Evolutionary conservation across 306 rosid genomes (phyloP), one percentile per base, ranked within the genome.

Genomic region (Hippophae tibetana): DNA sequence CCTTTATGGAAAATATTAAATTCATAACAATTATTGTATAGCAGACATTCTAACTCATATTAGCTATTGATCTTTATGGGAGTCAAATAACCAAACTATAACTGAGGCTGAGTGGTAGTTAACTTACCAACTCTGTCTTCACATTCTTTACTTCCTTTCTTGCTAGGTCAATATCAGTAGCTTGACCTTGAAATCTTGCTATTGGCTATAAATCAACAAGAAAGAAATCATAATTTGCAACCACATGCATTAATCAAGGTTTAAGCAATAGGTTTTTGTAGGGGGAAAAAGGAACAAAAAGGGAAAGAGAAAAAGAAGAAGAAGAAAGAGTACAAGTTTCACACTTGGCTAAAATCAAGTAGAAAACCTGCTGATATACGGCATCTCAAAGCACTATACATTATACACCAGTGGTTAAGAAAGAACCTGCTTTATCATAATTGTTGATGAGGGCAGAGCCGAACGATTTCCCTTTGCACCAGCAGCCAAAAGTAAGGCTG

Each of bases 391-490:
- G 64, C 58, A 52, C 70, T 12, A 69, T 23, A 43, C 44, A 47
- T 64, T 13, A 67, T 23, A 43, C 44, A 47, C 13, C 45, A 58
- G 56, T 42, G 45, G 41, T 58, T 27, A 50, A 64, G 27, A 64
- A 23, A 47, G n/a, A 66, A 88, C 97, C 97, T 93, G 89, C 81
- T 84, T 93, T 48, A 86, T 84, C 99, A 88, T 93, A 73, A 88
- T 88, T 72, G 97, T 86, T 68, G 94, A 86, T 57, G 97, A 93
- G 60, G 95, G 99, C 78, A 84, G 78, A 40, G 99, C 90, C 62
- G 97, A 86, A 63, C 99, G 99, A 70, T 89, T 88, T 75, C 99
- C 97, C 78, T 66, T 84, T 45, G 94, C 85, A 69, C 99, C 99
- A 53, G 99, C 76, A 66, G 99, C 94, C 81, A 93, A 82, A 69